Conservation (phyloP, 1,139 yeast genomes). For the Saccharomyces uvarum region DNA sequence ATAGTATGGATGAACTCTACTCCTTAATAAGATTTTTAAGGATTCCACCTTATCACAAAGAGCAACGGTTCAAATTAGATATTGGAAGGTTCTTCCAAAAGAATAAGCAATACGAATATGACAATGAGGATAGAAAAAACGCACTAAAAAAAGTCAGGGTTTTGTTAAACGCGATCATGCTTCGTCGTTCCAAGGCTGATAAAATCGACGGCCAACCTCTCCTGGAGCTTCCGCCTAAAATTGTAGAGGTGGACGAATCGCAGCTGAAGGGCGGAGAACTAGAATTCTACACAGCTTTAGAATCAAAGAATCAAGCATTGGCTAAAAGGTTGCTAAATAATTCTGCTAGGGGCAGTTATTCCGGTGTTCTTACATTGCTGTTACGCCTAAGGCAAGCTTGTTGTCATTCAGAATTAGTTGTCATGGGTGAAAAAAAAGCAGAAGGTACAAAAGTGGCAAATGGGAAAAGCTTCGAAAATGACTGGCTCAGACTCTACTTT, state of each 20-base stretch:
- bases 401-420: constrained; percentile 71
- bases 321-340: constrained; percentile 41
- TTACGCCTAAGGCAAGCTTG: constrained; percentile 85
- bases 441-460: constrained; percentile 26
- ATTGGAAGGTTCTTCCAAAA: constrained; percentile 51
- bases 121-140: constrained; percentile 30
- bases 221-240: constrained; percentile 62
- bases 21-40: constrained; percentile 68
- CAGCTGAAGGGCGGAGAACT: constrained; percentile 47
- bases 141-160: constrained; percentile 66
- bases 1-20: constrained; percentile 68
- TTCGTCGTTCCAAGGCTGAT: constrained; percentile 71
- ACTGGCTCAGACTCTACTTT: constrained; percentile 27
- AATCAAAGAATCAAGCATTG: constrained; percentile 46
- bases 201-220: constrained; percentile 75
- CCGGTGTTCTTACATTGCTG: constrained; percentile 62
- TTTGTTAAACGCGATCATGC: constrained; percentile 63
- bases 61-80: constrained; percentile 47
- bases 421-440: constrained; percentile 49
- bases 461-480: constrained; percentile 26
- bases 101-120: constrained; percentile 32
- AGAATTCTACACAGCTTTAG: constrained; percentile 53
- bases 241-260: constrained; percentile 41
- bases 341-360: constrained; percentile 39
- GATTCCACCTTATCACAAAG: constrained; percentile 61